Evolutionary conservation across 257 asterid species (phyloP).

Genomic region (Ilex asprella): DNA sequence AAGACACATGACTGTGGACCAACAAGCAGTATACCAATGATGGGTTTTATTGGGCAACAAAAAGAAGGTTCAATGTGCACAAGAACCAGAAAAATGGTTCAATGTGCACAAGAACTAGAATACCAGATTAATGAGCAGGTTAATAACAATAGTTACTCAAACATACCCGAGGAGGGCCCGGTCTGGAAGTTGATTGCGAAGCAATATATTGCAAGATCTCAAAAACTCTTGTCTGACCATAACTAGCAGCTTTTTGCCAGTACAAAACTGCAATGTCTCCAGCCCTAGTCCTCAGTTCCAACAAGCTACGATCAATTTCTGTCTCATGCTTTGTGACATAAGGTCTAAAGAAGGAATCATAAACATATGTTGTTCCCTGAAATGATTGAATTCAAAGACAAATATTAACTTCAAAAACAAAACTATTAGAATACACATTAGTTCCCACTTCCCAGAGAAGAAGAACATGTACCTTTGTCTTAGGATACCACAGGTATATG

Average conservation of each 20-base stretch:
- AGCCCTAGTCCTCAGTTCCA: constrained; percentile 73
- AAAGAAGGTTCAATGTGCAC: neutral
- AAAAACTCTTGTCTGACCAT: constrained; percentile 74
- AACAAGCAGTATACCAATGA: neutral
- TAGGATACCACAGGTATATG: constrained; percentile 90
- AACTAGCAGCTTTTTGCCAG: constrained; percentile 58
- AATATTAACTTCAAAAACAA: neutral
- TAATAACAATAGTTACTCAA: neutral
- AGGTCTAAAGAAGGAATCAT: constrained; percentile 86
- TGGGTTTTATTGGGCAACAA: neutral
- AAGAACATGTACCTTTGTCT: constrained; percentile 62
- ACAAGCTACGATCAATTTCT: constrained; percentile 80
- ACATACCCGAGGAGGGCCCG: constrained; percentile 62
- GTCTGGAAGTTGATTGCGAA: constrained; percentile 52
- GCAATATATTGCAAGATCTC: constrained; percentile 80
- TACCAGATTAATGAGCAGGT: neutral
- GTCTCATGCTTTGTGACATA: constrained; percentile 73
- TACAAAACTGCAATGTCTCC: constrained; percentile 63
- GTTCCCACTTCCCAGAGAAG: neutral
- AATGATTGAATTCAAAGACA: constrained; percentile 18
- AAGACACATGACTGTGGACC: neutral
- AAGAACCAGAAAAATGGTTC: neutral
- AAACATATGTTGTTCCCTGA: constrained; percentile 93
- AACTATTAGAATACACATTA: constrained; percentile 6
- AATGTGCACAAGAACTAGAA: neutral